Conservation (phyloP, 148 eudicot species). For the Euryodendron excelsum region DNA sequence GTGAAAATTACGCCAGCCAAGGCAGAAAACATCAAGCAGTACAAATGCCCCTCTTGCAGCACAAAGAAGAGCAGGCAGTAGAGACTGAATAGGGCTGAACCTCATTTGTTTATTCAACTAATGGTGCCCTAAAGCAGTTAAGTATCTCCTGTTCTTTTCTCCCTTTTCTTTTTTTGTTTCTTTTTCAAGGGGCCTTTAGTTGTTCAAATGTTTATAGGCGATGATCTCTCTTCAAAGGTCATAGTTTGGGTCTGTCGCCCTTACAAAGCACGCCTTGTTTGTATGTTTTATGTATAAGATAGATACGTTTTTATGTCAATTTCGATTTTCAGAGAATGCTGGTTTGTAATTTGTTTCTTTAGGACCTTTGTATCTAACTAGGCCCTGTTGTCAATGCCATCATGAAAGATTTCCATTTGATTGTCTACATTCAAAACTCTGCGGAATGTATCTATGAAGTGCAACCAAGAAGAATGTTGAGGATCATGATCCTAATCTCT, state of each 20-base stretch:
- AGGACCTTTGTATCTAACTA: background rate
- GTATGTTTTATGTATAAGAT: slow-evolving; percentile 14
- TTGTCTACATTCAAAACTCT: too few species aligned
- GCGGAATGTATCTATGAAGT: background rate
- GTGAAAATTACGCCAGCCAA: slow-evolving; percentile 45
- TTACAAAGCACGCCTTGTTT: background rate
- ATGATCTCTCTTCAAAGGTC: background rate
- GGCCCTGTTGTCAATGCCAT: background rate
- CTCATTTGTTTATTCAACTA: background rate
- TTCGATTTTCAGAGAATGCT: background rate
- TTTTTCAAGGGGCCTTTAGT: background rate
- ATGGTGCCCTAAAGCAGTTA: background rate
- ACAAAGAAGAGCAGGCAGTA: slow-evolving; percentile 29
- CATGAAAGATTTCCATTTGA: background rate
- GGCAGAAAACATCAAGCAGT: slow-evolving; percentile 46
- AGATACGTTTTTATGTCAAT: background rate
- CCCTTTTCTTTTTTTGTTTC: too few species aligned
- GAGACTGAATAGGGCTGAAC: slow-evolving; percentile 10
- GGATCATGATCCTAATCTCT: too few species aligned
- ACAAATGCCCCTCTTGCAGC: slow-evolving; percentile 49
- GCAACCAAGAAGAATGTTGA: background rate
- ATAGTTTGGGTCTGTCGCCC: background rate
- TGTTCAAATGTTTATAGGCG: background rate
- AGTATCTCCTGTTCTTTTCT: background rate
- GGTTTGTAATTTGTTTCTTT: background rate